Conservation (phyloP, 169 alveolate species). For the Plasmodium inui region DNA sequence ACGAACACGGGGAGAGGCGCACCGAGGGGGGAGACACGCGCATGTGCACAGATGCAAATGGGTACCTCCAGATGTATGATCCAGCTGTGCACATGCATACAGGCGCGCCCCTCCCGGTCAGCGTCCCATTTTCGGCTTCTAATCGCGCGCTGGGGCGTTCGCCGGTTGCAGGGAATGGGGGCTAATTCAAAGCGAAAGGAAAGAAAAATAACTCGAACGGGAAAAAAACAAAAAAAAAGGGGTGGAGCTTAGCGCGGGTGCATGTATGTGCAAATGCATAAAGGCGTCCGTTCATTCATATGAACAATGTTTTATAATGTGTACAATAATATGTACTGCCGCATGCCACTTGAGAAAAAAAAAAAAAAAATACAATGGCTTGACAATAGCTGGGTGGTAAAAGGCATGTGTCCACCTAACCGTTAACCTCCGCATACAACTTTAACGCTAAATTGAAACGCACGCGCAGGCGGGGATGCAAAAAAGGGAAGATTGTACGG, state of each 20-base stretch:
- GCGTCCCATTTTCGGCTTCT: background rate
- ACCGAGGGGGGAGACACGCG: background rate
- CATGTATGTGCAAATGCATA: background rate
- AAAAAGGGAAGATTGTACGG: background rate
- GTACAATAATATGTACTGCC: background rate
- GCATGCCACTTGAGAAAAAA: background rate
- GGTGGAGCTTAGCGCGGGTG: background rate
- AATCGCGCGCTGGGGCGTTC: background rate
- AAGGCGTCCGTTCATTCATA: background rate
- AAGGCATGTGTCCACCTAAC: background rate
- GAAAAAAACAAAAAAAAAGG: no score
- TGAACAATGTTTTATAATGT: background rate
- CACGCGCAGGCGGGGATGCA: background rate
- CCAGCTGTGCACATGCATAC: background rate
- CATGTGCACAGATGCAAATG: background rate
- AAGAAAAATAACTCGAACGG: no score
- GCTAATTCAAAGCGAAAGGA: background rate
- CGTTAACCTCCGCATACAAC: background rate
- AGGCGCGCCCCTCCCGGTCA: background rate
- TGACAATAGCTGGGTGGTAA: background rate
- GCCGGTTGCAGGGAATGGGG: background rate
- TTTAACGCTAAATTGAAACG: background rate
- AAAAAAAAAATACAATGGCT: background rate
- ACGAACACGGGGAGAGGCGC: background rate
- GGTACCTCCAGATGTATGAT: background rate